A percentile compares a stretch with the other conserved stretches of the same genome.
Conservation (phyloP, 2,329 filamentous ascomycete species). For the Exserohilum rostratum region DNA sequence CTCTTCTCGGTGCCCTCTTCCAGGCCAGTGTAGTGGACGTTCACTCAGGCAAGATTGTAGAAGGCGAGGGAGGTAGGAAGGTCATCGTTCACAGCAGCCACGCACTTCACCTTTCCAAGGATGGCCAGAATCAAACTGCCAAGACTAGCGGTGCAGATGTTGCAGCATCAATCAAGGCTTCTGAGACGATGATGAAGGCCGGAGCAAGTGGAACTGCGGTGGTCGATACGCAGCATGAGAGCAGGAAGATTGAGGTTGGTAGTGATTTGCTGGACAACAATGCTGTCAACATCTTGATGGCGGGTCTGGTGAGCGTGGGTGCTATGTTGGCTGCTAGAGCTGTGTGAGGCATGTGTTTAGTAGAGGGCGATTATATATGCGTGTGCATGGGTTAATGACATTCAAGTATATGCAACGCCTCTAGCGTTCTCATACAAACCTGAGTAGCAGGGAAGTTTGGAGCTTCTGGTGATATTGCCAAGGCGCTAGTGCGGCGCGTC, state of each 20-base stretch:
- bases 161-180: constrained; percentile 25
- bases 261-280: constrained; percentile 88
- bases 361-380: constrained; percentile 24
- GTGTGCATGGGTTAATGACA: neutral
- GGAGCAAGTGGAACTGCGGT: constrained; percentile 31
- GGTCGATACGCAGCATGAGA: constrained; percentile 50
- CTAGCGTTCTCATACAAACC: neutral
- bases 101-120: constrained; percentile 38
- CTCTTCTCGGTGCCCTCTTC: constrained; percentile 80
- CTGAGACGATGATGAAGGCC: constrained; percentile 43
- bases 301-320: constrained; percentile 76
- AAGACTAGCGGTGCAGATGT: constrained; percentile 39
- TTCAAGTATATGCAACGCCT: neutral
- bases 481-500: constrained; percentile 43
- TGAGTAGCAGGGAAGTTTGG: neutral
- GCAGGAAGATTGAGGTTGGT: constrained; percentile 66
- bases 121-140: constrained; percentile 41
- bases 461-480: constrained; percentile 22
- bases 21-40: constrained; percentile 88
- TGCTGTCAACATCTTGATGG: constrained; percentile 93
- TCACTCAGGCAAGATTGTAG: constrained; percentile 83
- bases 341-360: constrained; percentile 41
- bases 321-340: constrained; percentile 65
- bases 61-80: constrained; percentile 76
- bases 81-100: constrained; percentile 51